phyloP scores from a whole-genome alignment of 1,139 yeast species.

The Debaryomycetaceae sp. region DNA sequence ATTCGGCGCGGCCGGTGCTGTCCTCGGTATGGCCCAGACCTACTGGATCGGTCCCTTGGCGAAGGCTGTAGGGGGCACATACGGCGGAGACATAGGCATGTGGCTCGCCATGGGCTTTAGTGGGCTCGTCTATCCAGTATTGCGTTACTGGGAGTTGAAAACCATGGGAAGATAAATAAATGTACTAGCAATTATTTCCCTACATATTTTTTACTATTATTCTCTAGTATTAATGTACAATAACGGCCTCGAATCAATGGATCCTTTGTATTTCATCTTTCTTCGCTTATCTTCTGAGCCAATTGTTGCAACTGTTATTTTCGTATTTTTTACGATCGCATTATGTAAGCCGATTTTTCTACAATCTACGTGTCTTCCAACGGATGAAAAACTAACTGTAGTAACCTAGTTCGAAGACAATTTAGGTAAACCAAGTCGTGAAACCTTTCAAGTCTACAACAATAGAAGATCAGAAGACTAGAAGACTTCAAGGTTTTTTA shows the following conservation, averaged over 20 bases:
- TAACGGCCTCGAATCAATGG: not conserved
- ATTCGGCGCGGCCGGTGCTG: slow-evolving; percentile 71
- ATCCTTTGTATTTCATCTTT: not conserved
- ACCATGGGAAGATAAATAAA: slow-evolving; percentile 12
- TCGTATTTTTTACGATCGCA: not conserved
- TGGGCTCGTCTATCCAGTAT: slow-evolving; percentile 57
- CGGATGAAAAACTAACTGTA: not conserved
- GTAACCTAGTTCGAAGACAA: not conserved
- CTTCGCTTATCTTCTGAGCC: not conserved
- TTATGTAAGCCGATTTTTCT: not conserved
- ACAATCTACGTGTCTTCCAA: not conserved
- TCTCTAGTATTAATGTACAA: not conserved
- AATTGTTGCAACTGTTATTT: not conserved
- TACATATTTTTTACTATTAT: not conserved
- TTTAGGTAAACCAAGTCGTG: not conserved
- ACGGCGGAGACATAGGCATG: slow-evolving; percentile 79
- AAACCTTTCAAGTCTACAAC: not conserved
- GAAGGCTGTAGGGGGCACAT: slow-evolving; percentile 41
- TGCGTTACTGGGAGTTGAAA: slow-evolving; percentile 62
- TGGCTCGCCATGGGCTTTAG: slow-evolving; percentile 77
- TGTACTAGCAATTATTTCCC: not conserved
- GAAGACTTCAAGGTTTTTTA: not conserved
- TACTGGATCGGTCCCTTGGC: slow-evolving; percentile 78
- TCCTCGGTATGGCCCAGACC: slow-evolving; percentile 78
- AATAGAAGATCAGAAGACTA: not conserved